These are phyloP conservation scores for Lipomyces yamadae DNA, from an alignment of 805 yeast genomes.

Conservation along the genomic window DNA sequence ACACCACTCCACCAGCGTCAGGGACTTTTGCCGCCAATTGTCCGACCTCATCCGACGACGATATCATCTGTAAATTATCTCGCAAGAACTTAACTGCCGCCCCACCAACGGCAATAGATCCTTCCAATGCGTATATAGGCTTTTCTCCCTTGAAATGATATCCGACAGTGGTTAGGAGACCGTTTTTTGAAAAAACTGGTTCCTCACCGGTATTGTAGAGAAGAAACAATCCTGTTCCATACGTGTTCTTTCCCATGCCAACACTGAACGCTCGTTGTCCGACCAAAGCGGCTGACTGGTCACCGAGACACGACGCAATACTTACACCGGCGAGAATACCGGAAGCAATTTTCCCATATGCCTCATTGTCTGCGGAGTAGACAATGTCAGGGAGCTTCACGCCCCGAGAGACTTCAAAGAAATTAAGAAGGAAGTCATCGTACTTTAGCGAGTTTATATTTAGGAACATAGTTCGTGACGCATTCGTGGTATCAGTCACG, in stretches of 20 bases:
- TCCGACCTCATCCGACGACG: constrained; percentile 83
- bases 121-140: constrained; percentile 91
- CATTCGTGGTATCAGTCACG: constrained; percentile 88
- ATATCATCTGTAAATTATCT: constrained; percentile 83
- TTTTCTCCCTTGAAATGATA: constrained; percentile 78
- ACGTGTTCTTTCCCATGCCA: constrained; percentile 93
- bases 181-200: constrained; percentile 74
- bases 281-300: constrained; percentile 90
- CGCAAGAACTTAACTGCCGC: constrained; percentile 92
- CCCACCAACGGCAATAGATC: constrained; percentile 96
- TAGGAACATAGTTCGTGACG: constrained; percentile 89
- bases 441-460: constrained; percentile 74
- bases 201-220: constrained; percentile 82
- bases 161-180: constrained; percentile 87
- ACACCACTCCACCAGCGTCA: constrained; percentile 87
- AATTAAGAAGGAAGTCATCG: constrained; percentile 72
- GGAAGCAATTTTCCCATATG: constrained; percentile 69
- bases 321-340: constrained; percentile 65
- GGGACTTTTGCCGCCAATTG: constrained; percentile 83
- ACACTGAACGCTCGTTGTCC: constrained; percentile 85
- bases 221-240: constrained; percentile 94
- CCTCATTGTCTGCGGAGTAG: constrained; percentile 65
- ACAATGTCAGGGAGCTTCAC: constrained; percentile 74
- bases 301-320: constrained; percentile 89
- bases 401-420: constrained; percentile 77